Base-by-base conservation (phyloP, 1,139 yeast genomes). In the Ogataea hybrid region DNA sequence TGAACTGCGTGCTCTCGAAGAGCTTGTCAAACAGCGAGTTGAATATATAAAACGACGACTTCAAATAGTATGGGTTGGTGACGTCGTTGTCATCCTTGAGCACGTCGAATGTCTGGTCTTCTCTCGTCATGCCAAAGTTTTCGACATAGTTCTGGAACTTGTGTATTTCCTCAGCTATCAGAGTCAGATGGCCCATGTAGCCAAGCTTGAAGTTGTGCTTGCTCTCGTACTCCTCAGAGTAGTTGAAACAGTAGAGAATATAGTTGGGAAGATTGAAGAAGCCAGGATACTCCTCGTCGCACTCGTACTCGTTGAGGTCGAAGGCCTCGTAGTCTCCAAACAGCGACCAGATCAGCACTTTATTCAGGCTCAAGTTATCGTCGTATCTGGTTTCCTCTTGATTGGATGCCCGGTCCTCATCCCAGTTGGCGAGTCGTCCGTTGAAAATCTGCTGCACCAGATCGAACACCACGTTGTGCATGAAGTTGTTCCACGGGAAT, bases 401-500 rank as follows among this genome's bases (percentile, higher is more conserved):
- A 36, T 57, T 57, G 4, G 60, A 51, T 3, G 61, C 59, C 31
- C 59, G 54, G 35, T 59, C 63, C 42, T 59, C 64, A 35, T 59
- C 64, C 58, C 63, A 61, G 37, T 61, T 61, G 6, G 63, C 60
- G 20, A 61, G 49, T 39, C 62, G 47, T 3, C 97, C 98, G 63
- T 89, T 92, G 62, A 92, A 79, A 7, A 92, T 84, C 63, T 92
- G 99, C 64, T 94, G 99, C 28, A 92, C 94, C 52, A 92, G 84
- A 65, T 92, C 99, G 67, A 92, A 92, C n/a, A 92, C 95, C 37
- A 94, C 98, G 59, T 92, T 92, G 65, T 92, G 99, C 70, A 95
- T 74, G 59, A 92, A 92, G 63, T 92, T 92, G 64, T 92, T 92
- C 98, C 99, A 92, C 2, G 98, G 97, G 64, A 89, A 92, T 38